Conservation (phyloP, 2,329 filamentous ascomycete species). For the Colletotrichum musae region DNA sequence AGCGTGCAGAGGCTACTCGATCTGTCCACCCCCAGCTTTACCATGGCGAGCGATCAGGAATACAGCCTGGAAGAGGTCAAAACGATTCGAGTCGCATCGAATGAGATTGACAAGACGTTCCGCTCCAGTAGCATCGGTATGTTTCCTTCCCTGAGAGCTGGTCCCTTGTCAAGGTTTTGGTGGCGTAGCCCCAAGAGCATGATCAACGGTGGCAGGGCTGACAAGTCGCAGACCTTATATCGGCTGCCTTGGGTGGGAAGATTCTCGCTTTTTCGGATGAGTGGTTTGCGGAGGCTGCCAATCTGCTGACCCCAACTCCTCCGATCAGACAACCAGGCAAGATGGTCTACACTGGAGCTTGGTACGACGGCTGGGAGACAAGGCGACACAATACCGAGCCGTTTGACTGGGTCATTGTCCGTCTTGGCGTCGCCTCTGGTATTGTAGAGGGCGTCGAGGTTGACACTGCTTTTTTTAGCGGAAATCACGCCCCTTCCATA, state of each 20-base stretch:
- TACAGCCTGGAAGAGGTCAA: slow-evolving; percentile 71
- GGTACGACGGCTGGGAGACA: slow-evolving; percentile 82
- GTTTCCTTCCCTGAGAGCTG: slow-evolving; percentile 45
- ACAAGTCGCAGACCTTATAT: slow-evolving; percentile 69
- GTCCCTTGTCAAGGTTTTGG: background rate
- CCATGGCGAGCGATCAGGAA: slow-evolving; percentile 58
- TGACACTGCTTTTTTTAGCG: slow-evolving; percentile 86
- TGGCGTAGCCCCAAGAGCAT: background rate
- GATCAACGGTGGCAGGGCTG: background rate
- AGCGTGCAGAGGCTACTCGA: too few relatives aligned
- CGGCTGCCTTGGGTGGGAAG: slow-evolving; percentile 72
- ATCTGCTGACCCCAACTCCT: slow-evolving; percentile 74
- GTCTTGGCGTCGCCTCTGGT: slow-evolving; percentile 78
- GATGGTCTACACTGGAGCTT: slow-evolving; percentile 78
- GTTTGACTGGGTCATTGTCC: slow-evolving; percentile 78
- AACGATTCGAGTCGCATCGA: slow-evolving; percentile 63
- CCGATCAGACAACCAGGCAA: slow-evolving; percentile 76
- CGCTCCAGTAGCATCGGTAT: slow-evolving; percentile 73
- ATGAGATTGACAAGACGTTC: slow-evolving; percentile 73
- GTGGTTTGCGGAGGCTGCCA: slow-evolving; percentile 77
- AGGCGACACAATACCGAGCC: slow-evolving; percentile 74
- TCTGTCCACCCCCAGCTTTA: slow-evolving; percentile 25
- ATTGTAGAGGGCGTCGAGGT: slow-evolving; percentile 82
- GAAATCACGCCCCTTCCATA: slow-evolving; percentile 85
- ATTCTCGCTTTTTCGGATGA: slow-evolving; percentile 77